Base-by-base conservation (phyloP, 139 green algal species). In the Medakamo hakoo region DNA sequence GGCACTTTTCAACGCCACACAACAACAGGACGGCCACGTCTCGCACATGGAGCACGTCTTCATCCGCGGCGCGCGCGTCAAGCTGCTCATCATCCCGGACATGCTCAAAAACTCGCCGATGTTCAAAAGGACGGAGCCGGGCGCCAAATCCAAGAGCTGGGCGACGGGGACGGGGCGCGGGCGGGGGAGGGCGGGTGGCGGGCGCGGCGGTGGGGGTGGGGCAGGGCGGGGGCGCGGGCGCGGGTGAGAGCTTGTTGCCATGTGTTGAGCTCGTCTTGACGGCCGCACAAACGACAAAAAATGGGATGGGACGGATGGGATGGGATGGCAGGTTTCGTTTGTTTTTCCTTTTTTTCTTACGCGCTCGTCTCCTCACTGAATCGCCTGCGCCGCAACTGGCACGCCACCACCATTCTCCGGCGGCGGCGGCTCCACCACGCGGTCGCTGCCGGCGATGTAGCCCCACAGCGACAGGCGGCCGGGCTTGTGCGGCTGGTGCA, bases 51-150 rank as follows among this genome's bases (percentile, higher is more conserved):
- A 94, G 65, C 85, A 97, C 67, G 86, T 94, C 21, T 97, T 94
- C 67, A 78, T 97, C 4, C 77, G 82, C 23, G 82, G 82, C 28
- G 85, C 80, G 69, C 65, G 83, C 3, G 75, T 98, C 5, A 76
- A 93, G 4, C 92, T 96, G 62, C 71, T 99, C 9, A 88, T 98
- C 30, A 85, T 98, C 24, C 93, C 93, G 26, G 93, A 99, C 68
- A 98, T 99, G 92, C 76, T 99, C n/a, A 98, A 96, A 66, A 98
- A 98, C 68, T 90, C 93, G 0, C 93, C 93, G 19, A 98, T 99
- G 90, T 97, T 98, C 78, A 98, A 97, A 76, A 79, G 91, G 3
- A 93, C 96, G n/a, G 91, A 96, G 62, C 89, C 91, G 40, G 96
- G 94, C 69, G 80, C 82, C 64, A 92, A 88, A 72, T 76, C 77